Percentiles rank a stretch among this genome's conserved stretches.
These are phyloP conservation scores for Trichomonas gallinae DNA, from an alignment of 208 protist species.

Conservation along the genomic window DNA sequence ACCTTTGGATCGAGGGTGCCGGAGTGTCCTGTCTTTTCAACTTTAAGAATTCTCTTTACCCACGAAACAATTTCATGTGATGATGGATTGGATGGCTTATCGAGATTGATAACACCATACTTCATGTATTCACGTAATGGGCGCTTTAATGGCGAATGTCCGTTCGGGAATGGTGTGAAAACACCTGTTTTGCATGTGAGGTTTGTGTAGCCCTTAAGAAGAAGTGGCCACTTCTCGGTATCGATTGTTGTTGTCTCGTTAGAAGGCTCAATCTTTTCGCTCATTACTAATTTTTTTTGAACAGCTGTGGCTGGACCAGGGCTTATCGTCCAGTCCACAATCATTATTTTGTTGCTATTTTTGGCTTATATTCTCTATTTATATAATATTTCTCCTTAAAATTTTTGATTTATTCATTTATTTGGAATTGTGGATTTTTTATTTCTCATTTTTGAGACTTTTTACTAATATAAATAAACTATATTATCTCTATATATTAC, in stretches of 20 bases:
- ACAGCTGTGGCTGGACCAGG: background rate
- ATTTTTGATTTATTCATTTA: background rate
- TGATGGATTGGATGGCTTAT: slow-evolving; percentile 99
- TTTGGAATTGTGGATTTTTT: background rate
- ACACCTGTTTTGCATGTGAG: slow-evolving; percentile 84
- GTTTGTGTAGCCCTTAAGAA: slow-evolving; percentile 96
- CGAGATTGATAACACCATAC: slow-evolving; percentile 99
- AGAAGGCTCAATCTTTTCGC: background rate
- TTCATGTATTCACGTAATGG: slow-evolving; percentile 82
- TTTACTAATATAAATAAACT: too few species aligned
- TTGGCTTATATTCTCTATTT: background rate
- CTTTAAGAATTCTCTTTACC: slow-evolving; percentile 90
- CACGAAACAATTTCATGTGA: slow-evolving; percentile 99
- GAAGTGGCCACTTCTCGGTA: slow-evolving; percentile 81
- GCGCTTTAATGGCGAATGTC: slow-evolving; percentile 85
- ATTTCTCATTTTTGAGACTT: too few species aligned
- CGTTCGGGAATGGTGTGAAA: slow-evolving; percentile 81
- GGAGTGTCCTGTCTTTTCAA: slow-evolving; percentile 96
- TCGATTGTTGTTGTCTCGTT: slow-evolving; percentile 52
- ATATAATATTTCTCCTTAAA: background rate
- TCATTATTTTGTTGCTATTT: too few species aligned
- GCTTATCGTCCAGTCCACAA: background rate
- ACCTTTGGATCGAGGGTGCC: slow-evolving; percentile 95
- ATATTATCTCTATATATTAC: too few species aligned
- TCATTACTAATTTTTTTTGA: background rate